Evolutionary conservation across 768 basidiomycete species (phyloP).

Genomic region (Rossbeevera mucosa): DNA sequence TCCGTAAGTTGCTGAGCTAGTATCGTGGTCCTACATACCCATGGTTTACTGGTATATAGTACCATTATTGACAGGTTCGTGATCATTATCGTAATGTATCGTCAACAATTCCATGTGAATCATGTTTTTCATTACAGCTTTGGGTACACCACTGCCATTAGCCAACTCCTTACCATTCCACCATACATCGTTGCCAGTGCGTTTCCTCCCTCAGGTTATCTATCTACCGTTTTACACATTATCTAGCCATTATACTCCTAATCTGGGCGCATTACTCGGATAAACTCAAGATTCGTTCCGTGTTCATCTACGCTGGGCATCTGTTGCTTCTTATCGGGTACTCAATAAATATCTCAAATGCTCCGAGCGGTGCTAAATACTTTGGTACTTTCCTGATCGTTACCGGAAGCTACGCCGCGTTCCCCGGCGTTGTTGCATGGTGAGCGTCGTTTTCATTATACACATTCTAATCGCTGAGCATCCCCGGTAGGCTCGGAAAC

Average conservation of each 20-base stretch:
- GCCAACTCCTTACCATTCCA: conserved; percentile 64
- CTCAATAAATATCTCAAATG: conserved; percentile 57
- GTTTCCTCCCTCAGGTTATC: conserved; percentile 17
- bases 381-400: conserved; percentile 70
- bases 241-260: conserved; percentile 46
- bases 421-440: conserved; percentile 64
- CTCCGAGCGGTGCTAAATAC: conserved; percentile 54
- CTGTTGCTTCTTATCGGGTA: conserved; percentile 54
- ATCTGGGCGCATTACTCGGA: conserved; percentile 58
- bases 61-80: neutral
- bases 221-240: neutral
- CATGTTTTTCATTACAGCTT: conserved; percentile 42
- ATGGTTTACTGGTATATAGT: neutral
- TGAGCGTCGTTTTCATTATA: conserved; percentile 25
- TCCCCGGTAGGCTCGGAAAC: conserved; percentile 43
- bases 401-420: conserved; percentile 49
- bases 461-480: neutral
- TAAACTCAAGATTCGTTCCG: conserved; percentile 48
- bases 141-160: conserved; percentile 51
- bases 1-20: conserved; percentile 42
- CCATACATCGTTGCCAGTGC: conserved; percentile 61
- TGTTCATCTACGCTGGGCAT: conserved; percentile 53
- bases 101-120: no score
- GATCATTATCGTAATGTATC: neutral
- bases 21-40: neutral